These are phyloP conservation scores for Ophiobolus disseminans DNA, from an alignment of 2,329 filamentous ascomycete species.

Conservation along the genomic window DNA sequence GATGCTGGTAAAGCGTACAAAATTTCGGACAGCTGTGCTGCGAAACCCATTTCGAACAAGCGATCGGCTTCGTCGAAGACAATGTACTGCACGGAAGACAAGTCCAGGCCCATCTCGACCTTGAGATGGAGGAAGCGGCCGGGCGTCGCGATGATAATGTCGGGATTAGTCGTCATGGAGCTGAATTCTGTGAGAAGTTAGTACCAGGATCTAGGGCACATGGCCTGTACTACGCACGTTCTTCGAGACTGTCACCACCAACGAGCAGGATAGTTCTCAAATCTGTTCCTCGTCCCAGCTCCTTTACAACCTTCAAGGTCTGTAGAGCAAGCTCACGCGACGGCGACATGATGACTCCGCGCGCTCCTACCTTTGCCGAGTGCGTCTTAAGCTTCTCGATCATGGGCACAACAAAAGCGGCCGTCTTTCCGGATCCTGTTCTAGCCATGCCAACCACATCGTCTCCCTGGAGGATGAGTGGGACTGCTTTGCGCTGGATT, in stretches of 20 bases:
- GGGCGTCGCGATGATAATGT: slow-evolving; percentile 96
- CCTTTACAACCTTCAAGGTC: slow-evolving; percentile 95
- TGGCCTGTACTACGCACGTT: slow-evolving; percentile 58
- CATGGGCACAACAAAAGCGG: slow-evolving; percentile 98
- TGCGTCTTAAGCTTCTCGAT: slow-evolving; percentile 91
- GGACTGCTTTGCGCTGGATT: slow-evolving; percentile 96
- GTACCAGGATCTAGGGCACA: not conserved
- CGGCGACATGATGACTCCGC: slow-evolving; percentile 87
- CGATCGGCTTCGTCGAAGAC: slow-evolving; percentile 98
- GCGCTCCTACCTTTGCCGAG: slow-evolving; percentile 82
- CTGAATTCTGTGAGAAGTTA: slow-evolving; percentile 68
- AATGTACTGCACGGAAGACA: slow-evolving; percentile 91
- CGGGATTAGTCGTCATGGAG: slow-evolving; percentile 91
- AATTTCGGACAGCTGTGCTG: slow-evolving; percentile 90
- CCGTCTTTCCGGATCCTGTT: slow-evolving; percentile 98
- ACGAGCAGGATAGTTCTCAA: slow-evolving; percentile 89
- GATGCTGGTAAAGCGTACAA: slow-evolving; percentile 82
- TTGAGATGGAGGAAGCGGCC: slow-evolving; percentile 96
- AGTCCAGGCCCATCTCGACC: slow-evolving; percentile 91
- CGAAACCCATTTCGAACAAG: slow-evolving; percentile 98
- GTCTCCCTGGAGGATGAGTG: slow-evolving; percentile 83
- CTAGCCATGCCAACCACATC: slow-evolving; percentile 99
- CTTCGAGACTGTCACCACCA: slow-evolving; percentile 93
- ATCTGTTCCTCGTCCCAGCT: slow-evolving; percentile 88
- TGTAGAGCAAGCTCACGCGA: slow-evolving; percentile 94